Evolutionary conservation across 1,284 basidiomycete species (phyloP).

Genomic region (Leccinum pachyderme): DNA sequence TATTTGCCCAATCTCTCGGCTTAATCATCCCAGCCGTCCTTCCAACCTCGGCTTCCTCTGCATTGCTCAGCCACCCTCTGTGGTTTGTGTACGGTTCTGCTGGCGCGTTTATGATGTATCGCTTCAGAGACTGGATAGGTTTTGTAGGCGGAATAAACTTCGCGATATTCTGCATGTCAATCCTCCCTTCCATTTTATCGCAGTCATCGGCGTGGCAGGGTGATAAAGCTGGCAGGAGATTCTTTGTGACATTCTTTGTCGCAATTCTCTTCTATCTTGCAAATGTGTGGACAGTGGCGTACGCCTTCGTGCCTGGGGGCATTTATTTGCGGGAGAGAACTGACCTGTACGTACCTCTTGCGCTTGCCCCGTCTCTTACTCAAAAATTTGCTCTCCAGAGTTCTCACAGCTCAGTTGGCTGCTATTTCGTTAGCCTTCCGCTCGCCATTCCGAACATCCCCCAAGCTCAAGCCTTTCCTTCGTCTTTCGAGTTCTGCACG

Average conservation of each 20-base stretch:
- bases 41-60: constrained; percentile 19
- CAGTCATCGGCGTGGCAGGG: constrained; percentile 36
- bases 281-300: constrained; percentile 85
- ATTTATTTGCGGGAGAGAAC: constrained; percentile 79
- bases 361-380: neutral
- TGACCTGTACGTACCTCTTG: constrained; percentile 50
- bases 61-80: constrained; percentile 42
- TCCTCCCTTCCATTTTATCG: constrained; percentile 54
- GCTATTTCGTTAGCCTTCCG: constrained; percentile 49
- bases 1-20: constrained; percentile 64
- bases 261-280: constrained; percentile 68
- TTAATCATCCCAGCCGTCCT: constrained; percentile 45
- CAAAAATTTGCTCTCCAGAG: constrained; percentile 36
- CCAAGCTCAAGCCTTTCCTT: constrained; percentile 1
- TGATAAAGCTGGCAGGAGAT: constrained; percentile 44
- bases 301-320: constrained; percentile 91
- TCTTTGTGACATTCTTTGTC: constrained; percentile 59
- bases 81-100: constrained; percentile 54
- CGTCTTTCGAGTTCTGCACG: constrained; percentile 15
- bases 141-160: constrained; percentile 72
- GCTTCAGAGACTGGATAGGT: constrained; percentile 68
- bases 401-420: constrained; percentile 49
- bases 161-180: constrained; percentile 66
- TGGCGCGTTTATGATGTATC: constrained; percentile 58
- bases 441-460: constrained; percentile 31